Conservation (phyloP, 768 basidiomycete species). For the Boletus edulis region DNA sequence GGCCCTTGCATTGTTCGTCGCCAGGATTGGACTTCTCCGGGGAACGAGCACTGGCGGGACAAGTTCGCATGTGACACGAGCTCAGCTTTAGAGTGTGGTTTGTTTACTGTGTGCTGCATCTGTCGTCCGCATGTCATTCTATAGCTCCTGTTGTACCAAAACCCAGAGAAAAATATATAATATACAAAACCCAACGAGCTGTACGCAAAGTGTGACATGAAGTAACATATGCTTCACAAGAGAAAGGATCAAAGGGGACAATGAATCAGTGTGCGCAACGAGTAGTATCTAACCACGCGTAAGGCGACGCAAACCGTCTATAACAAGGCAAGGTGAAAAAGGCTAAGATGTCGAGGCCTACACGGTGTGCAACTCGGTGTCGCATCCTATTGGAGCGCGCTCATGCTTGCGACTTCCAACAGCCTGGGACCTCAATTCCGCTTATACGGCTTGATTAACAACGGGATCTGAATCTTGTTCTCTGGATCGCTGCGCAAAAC, state of each 20-base stretch:
- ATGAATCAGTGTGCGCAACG: too few species aligned
- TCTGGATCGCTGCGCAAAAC: slow-evolving; percentile 3
- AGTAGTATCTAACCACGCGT: too few species aligned
- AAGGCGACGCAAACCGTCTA: too few species aligned
- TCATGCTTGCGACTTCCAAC: too few species aligned
- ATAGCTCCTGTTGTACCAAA: slow-evolving; percentile 9
- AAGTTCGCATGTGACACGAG: slow-evolving; percentile 5
- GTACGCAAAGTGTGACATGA: too few species aligned
- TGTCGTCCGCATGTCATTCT: slow-evolving; percentile 3
- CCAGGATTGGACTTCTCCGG: background rate
- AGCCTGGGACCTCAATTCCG: background rate
- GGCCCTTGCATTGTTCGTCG: background rate
- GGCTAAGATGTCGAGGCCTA: too few species aligned
- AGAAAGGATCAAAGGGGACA: background rate
- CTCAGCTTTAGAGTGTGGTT: slow-evolving; percentile 7
- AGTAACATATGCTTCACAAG: too few species aligned
- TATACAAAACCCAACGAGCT: too few species aligned
- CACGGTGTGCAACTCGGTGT: too few species aligned
- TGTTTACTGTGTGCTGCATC: slow-evolving; percentile 2
- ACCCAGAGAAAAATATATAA: slow-evolving; percentile 3
- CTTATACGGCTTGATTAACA: slow-evolving; percentile 8
- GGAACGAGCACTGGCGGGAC: background rate
- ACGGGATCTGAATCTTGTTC: slow-evolving; percentile 4
- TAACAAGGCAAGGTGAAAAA: too few species aligned
- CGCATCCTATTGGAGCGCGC: too few species aligned